phyloP scores from a whole-genome alignment of 306 rosid species.

The Lathyrus sativus region DNA sequence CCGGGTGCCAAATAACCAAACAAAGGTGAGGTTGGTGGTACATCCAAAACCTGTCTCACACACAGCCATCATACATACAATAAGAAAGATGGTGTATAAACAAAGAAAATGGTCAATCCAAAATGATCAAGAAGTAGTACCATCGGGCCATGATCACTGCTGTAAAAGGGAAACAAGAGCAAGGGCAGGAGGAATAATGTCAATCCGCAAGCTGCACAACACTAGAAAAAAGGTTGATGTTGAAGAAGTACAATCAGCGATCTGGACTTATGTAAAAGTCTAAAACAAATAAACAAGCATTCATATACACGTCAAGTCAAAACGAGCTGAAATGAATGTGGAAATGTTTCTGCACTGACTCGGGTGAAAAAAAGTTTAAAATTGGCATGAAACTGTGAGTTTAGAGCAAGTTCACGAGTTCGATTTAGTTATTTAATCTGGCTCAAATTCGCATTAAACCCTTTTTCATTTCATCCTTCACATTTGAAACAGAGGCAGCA shows the following conservation, averaged over 20 bases:
- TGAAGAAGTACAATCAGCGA: conserved; percentile 33
- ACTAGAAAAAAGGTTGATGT: conserved; percentile 49
- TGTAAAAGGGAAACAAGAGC: conserved; percentile 76
- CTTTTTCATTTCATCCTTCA: neutral
- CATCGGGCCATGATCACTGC: conserved; percentile 55
- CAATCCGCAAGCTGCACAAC: conserved; percentile 78
- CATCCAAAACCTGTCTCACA: conserved; percentile 68
- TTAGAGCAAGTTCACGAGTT: neutral
- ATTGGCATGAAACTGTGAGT: neutral
- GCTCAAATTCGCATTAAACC: neutral
- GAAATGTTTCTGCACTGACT: neutral
- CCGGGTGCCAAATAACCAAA: conserved; percentile 70
- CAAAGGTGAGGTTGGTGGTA: conserved; percentile 64
- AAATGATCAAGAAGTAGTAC: conserved; percentile 46
- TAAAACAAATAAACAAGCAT: conserved; percentile 9
- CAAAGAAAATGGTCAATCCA: conserved; percentile 16
- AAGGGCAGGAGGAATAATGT: conserved; percentile 68
- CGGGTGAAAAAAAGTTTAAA: neutral
- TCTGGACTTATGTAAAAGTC: conserved; percentile 1
- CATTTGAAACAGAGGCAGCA: neutral
- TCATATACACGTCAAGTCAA: conserved; percentile 1
- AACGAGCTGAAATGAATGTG: conserved; percentile 2
- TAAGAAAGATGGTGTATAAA: conserved; percentile 27
- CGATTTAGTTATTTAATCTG: neutral
- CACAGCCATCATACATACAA: conserved; percentile 32